Evolutionary conservation across 2,329 filamentous ascomycete species (phyloP), one percentile per base, ranked within the genome.

Genomic region (Fusarium sp.): DNA sequence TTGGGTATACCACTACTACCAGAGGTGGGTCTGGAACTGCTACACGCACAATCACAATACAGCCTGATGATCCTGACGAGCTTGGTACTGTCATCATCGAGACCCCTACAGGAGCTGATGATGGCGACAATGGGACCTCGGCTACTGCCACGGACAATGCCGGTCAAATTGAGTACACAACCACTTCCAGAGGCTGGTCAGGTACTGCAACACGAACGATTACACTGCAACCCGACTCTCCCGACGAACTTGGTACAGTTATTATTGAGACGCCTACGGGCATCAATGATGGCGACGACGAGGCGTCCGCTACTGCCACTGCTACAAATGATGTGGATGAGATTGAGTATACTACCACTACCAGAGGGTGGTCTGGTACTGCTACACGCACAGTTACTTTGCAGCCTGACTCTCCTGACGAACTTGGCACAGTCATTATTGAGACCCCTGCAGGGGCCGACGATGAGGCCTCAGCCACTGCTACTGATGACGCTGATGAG

Each of bases 31-130:
- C 57, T 8, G 50, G n/a, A 5, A 56, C 63, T n/a, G 38, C 52
- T 4, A 52, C 32, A 5, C 32, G 43, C 3, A 66, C 64, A 2
- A 15, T 65, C 4, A 65, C 60, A 10, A 27, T 24, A 8, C 63
- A 54, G 8, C 42, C 61, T n/a, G 57, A 58, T 5, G 49, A 24
- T 3, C 46, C 54, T 2, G 38, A n/a, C 8, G 44, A 29, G 5
- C 12, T 46, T 4, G 64, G 59, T 2, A 68, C 64, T 1, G 27
- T 68, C 3, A 6, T 68, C 0, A 54, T 68, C 3, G 47, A 68
- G 8, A 63, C 49, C 3, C 66, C 66, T 1, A 32, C n/a, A 8
- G 32, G 32, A 34, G 32, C 32, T 34, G 6, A 30, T 18, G 20
- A 22, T 10, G 9, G 9, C 8, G 16, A 34, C 5, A 6, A 10